Conservation (phyloP, 78 protist genomes). For the Emiliania huxleyi region DNA sequence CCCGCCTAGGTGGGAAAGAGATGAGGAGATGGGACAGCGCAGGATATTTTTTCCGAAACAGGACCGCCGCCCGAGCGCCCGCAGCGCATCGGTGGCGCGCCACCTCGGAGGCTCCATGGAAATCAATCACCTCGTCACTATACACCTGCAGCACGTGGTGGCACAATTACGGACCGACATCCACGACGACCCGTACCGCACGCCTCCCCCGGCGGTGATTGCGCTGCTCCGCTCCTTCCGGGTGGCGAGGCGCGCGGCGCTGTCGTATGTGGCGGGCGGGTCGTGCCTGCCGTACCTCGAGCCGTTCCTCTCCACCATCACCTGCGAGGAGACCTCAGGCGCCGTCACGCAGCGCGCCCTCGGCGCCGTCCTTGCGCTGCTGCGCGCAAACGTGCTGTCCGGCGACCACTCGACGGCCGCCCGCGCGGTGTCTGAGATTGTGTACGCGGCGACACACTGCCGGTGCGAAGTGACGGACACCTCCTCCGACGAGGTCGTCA, state of each 20-base stretch:
- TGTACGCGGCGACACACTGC: conserved; percentile 78
- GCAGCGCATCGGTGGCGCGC: no score
- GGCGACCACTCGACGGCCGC: neutral
- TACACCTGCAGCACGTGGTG: neutral
- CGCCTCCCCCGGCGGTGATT: neutral
- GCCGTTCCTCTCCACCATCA: neutral
- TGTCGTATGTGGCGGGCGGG: neutral
- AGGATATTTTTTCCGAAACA: no score
- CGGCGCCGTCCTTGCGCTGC: neutral
- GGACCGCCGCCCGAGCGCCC: no score
- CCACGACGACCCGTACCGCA: neutral
- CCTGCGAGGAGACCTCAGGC: neutral
- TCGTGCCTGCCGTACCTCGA: neutral
- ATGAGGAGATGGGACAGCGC: no score
- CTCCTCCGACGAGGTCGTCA: conserved; percentile 85
- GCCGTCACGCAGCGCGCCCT: conserved; percentile 14
- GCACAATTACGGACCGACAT: neutral
- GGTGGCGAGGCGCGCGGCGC: neutral
- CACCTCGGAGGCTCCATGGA: no score
- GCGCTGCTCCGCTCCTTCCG: neutral
- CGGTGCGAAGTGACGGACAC: conserved; percentile 88
- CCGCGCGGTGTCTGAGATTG: conserved; percentile 49
- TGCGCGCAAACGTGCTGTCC: neutral
- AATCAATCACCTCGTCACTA: neutral
- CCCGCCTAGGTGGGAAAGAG: no score